Base-by-base conservation (phyloP, 495 filamentous ascomycete genomes). In the Friedmanniomyces simplex region DNA sequence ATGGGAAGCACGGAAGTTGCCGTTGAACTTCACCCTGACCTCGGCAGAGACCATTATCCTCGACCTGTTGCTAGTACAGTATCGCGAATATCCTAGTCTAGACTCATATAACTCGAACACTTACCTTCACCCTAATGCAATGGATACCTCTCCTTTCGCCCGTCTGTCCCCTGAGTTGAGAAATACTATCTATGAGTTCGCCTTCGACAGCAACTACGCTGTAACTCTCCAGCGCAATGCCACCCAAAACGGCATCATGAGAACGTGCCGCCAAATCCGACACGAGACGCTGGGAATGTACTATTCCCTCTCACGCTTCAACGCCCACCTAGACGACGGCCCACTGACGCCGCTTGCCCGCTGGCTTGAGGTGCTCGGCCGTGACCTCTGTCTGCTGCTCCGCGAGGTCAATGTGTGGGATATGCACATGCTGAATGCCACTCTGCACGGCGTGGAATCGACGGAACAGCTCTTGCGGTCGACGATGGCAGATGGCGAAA, bases 341-440 rank as follows among this genome's bases (percentile, higher is more conserved):
- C 59, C 59, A 11, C 8, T 46, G 3, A 43, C 30, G 21, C 59
- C 59, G 21, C 37, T 61, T 11, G 32, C 39, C 11, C 4, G 24
- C 1, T 61, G 59, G 59, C 48, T 61, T 14, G 7, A 20, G 4
- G 12, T 4, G 1, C 61, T 61, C 1, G 59, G 54, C 11, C 45
- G 24, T 8, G 26, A 52, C 39, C 11, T 7, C 4, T 51, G 30
- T 12, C 54, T 61, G 11, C 39, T 57, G 55, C 43, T 61, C 16
- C 21, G 30, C 1, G 54, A 57, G 47, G 16, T 61, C 22, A 50
- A 52, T 14, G 26, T 61, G 5, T 61, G 59, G 59, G 59, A 61
- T 28, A 50, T 61, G 54, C 59, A 61, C 37, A 61, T 45, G 43
- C 59, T 61, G 1, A 61, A 60, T 28, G 52, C 52, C 20, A 60